These are phyloP conservation scores for Carex kokanica DNA, from an alignment of 176 grass and related monocot species.

Conservation along the genomic window DNA sequence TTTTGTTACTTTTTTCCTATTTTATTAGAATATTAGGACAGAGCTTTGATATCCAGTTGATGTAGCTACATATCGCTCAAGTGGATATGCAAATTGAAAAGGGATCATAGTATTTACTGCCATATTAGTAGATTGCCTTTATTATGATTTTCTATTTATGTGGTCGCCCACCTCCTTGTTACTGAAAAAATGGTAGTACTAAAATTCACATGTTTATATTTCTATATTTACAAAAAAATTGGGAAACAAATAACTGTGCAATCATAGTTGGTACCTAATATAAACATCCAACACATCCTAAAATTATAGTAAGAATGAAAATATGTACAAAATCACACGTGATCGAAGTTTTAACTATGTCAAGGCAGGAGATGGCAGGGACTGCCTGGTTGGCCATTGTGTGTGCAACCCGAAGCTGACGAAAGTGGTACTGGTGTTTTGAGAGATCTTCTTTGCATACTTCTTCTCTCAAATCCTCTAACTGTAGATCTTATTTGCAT, in stretches of 20 bases:
- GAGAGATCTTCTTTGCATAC: neutral
- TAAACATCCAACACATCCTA: neutral
- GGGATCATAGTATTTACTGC: neutral
- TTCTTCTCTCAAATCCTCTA: neutral
- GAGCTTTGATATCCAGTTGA: neutral
- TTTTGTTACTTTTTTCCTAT: neutral
- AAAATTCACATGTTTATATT: neutral
- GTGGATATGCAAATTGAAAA: neutral
- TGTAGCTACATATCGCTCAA: neutral
- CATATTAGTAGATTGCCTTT: neutral
- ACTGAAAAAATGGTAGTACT: neutral
- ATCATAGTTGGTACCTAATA: neutral
- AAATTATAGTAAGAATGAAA: neutral
- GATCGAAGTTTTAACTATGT: neutral
- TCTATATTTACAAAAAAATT: neutral
- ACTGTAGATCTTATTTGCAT: neutral
- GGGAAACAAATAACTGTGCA: neutral
- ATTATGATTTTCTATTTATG: neutral
- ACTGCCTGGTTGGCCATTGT: neutral
- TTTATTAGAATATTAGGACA: neutral
- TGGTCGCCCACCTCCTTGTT: neutral
- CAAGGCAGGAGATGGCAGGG: neutral
- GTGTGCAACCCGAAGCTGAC: neutral
- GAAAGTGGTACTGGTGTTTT: neutral
- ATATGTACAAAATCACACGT: constrained; percentile 5